Base-by-base conservation (phyloP, 1,139 yeast species). In the Saccharomycopsis hybrid region DNA sequence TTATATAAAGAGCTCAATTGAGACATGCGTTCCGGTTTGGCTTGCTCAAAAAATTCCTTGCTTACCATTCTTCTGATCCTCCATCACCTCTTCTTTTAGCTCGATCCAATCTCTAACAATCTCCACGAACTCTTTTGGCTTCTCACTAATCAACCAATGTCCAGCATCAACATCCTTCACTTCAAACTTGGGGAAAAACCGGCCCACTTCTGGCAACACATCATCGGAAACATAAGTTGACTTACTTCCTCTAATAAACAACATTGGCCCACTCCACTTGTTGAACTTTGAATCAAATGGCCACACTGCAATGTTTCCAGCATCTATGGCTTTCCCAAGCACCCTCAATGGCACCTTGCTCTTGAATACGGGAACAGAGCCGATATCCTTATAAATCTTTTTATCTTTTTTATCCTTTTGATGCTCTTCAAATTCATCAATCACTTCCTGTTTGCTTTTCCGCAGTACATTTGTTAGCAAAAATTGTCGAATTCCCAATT, bases 201-300 rank as follows among this genome's bases (percentile, higher is more conserved):
- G 69, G 1, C 94, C 95, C 50, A 88, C 83, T 33, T 78, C 80
- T 0, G 87, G 83, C 36, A 89, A 66, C 31, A 77, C 78, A 54
- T 89, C 97, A 64, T 90, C 97, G 0, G 95, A 82, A n/a, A 90
- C 82, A 63, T 88, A 90, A 5, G 71, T 66, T 0, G 96, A 85
- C 49, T 79, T 71, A 0, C 84, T 73, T 2, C 97, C 98, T 57
- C 97, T 72, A 9, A 92, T 72, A 61, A 92, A 85, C 53, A 90
- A 65, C 0, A 87, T 67, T 0, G 96, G 96, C 0, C 87, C 88
- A 0, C 76, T 63, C 78, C 78, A 89, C 46, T 84, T 69, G 29
- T 72, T 69, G 2, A 71, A 62, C 40, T 70, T 70, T 2, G 82
- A 73, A 54, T 76, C 80, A 62, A 72, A 85, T 18, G 95, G 95